Conservation (phyloP, 495 filamentous ascomycete genomes). For the Neurospora sp. region DNA sequence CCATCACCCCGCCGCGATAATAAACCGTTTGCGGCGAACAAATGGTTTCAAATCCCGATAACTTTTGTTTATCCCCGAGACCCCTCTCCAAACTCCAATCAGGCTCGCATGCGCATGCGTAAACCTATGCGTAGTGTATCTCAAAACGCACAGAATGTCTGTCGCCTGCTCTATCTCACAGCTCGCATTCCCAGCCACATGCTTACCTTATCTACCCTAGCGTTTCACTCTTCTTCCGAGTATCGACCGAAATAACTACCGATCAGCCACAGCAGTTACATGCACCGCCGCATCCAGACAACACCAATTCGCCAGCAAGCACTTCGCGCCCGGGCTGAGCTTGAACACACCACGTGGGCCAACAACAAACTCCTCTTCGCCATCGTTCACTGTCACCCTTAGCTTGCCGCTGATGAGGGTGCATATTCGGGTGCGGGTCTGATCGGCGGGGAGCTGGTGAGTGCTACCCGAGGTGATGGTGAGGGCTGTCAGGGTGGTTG, state of each 20-base stretch:
- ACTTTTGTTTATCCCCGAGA: background rate
- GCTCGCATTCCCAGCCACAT: background rate
- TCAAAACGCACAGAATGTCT: background rate
- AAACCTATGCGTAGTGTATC: background rate
- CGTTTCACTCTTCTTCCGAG: background rate
- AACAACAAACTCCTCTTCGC: slow-evolving; percentile 16
- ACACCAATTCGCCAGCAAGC: slow-evolving; percentile 15
- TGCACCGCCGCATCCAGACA: slow-evolving; percentile 24
- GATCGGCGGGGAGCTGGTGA: slow-evolving; percentile 8
- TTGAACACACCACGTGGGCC: slow-evolving; percentile 18
- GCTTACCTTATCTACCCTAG: background rate
- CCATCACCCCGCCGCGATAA: background rate
- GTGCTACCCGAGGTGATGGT: slow-evolving; percentile 15
- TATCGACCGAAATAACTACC: background rate
- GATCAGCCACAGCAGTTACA: slow-evolving; percentile 7
- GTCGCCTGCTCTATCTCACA: background rate
- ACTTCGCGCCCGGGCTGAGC: slow-evolving; percentile 11
- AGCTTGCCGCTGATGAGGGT: slow-evolving; percentile 19
- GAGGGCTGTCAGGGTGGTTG: slow-evolving; percentile 12
- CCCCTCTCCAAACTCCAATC: background rate
- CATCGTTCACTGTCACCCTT: slow-evolving; percentile 12
- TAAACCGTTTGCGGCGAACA: background rate
- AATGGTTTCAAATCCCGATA: background rate
- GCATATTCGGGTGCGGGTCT: slow-evolving; percentile 14
- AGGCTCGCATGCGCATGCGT: background rate